Percentiles rank a stretch among this genome's conserved stretches.
phyloP scores from a whole-genome alignment of 164 flowering plant genomes.

The Magnolia kwangsiensis region DNA sequence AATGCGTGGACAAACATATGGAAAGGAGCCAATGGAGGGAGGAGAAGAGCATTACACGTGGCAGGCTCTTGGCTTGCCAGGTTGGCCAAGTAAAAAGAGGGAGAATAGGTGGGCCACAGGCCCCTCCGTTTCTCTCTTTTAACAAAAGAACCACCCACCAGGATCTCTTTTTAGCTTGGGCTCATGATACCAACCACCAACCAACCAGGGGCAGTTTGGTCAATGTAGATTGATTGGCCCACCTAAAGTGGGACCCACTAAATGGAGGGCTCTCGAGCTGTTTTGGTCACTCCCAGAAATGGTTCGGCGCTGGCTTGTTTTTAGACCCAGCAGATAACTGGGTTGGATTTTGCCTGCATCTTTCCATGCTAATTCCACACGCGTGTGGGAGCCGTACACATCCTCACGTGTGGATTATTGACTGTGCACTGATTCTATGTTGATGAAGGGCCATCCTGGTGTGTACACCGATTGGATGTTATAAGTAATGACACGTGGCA shows the following conservation, averaged over 20 bases:
- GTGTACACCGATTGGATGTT: no score
- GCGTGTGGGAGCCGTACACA: no score
- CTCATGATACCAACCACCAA: not conserved
- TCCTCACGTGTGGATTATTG: no score
- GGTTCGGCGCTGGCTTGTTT: no score
- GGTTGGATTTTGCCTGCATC: no score
- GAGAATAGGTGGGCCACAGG: not conserved
- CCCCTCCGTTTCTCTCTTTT: not conserved
- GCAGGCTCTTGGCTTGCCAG: not conserved
- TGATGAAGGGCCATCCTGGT: no score
- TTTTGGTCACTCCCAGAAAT: no score
- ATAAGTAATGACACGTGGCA: no score
- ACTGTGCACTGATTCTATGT: no score
- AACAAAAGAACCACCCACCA: not conserved
- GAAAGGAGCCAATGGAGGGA: not conserved
- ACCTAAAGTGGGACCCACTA: not conserved
- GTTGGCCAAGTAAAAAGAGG: not conserved
- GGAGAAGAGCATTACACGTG: slow-evolving; percentile 4
- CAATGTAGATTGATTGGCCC: not conserved
- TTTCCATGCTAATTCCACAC: no score
- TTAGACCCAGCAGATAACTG: no score
- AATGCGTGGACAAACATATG: not conserved
- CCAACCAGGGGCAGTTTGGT: not conserved
- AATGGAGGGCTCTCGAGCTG: no score
- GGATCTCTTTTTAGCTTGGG: not conserved